Percentiles rank a stretch among this genome's conserved stretches.
Evolutionary conservation across 202 grass and related monocot genomes (phyloP).

Genomic region (Zoysia matrella): DNA sequence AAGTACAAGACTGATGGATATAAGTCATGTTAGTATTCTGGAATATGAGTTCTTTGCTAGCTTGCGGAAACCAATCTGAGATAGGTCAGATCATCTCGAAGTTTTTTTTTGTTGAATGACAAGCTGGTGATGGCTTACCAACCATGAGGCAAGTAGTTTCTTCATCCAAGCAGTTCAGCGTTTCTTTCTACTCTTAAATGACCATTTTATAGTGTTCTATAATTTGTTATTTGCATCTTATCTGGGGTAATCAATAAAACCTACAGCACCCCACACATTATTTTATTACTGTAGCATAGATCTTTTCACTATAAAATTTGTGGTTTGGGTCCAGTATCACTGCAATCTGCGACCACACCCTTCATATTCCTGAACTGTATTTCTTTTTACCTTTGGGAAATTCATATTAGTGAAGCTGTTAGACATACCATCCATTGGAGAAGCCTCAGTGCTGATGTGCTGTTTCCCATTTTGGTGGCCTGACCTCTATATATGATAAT

Average conservation of each 20-base stretch:
- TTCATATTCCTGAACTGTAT: not conserved
- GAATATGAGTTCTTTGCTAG: constrained; percentile 23
- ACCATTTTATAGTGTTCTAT: constrained; percentile 21
- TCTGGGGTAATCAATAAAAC: constrained; percentile 17
- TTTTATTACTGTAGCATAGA: constrained; percentile 9
- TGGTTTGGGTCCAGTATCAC: not conserved
- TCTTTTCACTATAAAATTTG: constrained; percentile 19
- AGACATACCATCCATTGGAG: constrained; percentile 5
- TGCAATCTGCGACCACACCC: not conserved
- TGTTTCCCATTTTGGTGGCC: constrained; percentile 20
- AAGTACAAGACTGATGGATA: constrained; percentile 16
- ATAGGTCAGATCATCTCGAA: constrained; percentile 17
- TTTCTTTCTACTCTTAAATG: constrained; percentile 38
- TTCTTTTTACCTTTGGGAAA: not conserved
- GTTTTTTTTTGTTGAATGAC: constrained; percentile 27
- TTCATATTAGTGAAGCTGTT: constrained; percentile 18
- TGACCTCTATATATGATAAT: not conserved
- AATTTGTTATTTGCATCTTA: constrained; percentile 32
- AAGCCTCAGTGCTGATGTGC: not conserved
- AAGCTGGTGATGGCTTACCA: constrained; percentile 45
- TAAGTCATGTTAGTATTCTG: constrained; percentile 16
- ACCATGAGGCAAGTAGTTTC: constrained; percentile 66
- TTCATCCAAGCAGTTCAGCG: constrained; percentile 26
- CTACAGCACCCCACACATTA: not conserved
- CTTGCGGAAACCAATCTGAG: constrained; percentile 28